Percentiles rank a stretch among this genome's conserved stretches.
Conservation (phyloP, 495 filamentous ascomycete species). For the Hapsidospora chrysogenum region DNA sequence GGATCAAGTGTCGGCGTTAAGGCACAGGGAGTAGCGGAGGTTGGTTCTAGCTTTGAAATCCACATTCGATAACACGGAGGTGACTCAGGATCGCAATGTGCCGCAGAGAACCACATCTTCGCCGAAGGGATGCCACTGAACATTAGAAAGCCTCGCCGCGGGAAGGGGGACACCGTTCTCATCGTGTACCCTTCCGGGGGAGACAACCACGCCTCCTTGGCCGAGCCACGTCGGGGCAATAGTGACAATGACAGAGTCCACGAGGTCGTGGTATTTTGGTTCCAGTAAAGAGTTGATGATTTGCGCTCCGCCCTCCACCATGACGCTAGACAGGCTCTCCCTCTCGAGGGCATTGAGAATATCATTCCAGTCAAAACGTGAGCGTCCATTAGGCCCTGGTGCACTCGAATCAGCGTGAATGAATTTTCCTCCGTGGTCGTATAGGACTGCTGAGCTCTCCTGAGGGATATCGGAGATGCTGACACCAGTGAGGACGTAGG, state of each 20-base stretch:
- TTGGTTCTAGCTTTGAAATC: too few species aligned
- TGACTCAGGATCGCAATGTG: slow-evolving; percentile 11
- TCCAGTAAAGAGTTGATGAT: slow-evolving; percentile 34
- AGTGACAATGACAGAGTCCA: slow-evolving; percentile 62
- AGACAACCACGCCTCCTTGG: slow-evolving; percentile 60
- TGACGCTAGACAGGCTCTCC: slow-evolving; percentile 55
- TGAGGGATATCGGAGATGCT: slow-evolving; percentile 3
- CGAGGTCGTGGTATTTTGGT: slow-evolving; percentile 36
- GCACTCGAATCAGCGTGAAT: slow-evolving; percentile 9
- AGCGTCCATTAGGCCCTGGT: neutral
- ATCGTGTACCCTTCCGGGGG: slow-evolving; percentile 27
- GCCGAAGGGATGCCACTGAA: slow-evolving; percentile 58
- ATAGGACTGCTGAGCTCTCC: slow-evolving; percentile 10
- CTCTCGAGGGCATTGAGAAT: slow-evolving; percentile 39
- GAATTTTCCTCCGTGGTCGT: slow-evolving; percentile 16
- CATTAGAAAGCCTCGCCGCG: slow-evolving; percentile 44
- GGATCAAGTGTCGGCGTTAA: too few species aligned
- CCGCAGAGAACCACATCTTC: slow-evolving; percentile 70
- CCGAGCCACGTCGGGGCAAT: slow-evolving; percentile 74
- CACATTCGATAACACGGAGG: too few species aligned
- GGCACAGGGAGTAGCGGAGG: too few species aligned
- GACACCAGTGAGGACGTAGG: slow-evolving; percentile 43
- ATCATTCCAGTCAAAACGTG: slow-evolving; percentile 36
- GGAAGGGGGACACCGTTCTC: slow-evolving; percentile 7
- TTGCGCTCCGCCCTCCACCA: slow-evolving; percentile 52